Percentiles rank a stretch among this genome's conserved stretches.
Evolutionary conservation across 805 yeast genomes (phyloP).

Genomic region (Candida quercuum): DNA sequence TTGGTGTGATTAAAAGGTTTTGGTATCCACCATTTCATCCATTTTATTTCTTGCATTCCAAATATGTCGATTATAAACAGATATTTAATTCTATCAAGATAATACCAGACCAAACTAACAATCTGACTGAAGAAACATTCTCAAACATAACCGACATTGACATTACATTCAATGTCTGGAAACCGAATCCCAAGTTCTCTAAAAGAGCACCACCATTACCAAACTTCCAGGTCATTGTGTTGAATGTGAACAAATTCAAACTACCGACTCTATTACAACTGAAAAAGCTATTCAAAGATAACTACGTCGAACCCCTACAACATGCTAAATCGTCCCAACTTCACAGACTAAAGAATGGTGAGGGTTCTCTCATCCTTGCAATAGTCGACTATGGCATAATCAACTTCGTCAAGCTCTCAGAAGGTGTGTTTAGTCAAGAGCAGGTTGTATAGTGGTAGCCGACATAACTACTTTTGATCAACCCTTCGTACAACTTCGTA

Average conservation of each 20-base stretch:
- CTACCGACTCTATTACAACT: conserved; percentile 46
- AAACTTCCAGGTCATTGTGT: conserved; percentile 65
- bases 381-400: conserved; percentile 71
- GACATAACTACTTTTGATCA: no score
- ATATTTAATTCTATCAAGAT: conserved; percentile 26
- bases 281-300: conserved; percentile 26
- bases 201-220: conserved; percentile 68
- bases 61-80: conserved; percentile 23
- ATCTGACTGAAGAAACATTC: background rate
- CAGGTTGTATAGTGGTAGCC: no score
- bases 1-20: conserved; percentile 4
- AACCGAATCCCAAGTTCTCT: conserved; percentile 66
- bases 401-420: conserved; percentile 52
- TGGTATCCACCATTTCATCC: conserved; percentile 11
- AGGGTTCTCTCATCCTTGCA: conserved; percentile 50
- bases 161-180: conserved; percentile 68
- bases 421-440: conserved; percentile 41
- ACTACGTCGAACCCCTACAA: background rate
- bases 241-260: conserved; percentile 36
- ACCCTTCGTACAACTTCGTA: no score
- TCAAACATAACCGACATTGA: background rate
- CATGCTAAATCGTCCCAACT: conserved; percentile 27
- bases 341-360: conserved; percentile 45
- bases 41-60: conserved; percentile 11
- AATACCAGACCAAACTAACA: conserved; percentile 19